Base-by-base conservation (phyloP, 2,329 filamentous ascomycete species). In the Calonectria honghensis region DNA sequence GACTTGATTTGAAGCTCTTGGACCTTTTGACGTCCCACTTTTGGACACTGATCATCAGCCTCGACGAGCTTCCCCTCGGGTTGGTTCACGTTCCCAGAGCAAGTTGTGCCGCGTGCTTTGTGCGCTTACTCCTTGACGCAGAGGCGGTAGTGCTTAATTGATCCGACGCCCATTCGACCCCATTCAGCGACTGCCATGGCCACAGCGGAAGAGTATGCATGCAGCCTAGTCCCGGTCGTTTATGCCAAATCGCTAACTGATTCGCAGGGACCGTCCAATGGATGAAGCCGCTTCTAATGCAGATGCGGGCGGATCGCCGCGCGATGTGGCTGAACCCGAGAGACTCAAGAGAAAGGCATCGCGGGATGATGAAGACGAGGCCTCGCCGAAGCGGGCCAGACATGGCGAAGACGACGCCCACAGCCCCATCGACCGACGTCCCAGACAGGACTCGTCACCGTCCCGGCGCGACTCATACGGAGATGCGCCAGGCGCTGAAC, bases 281-380 rank as follows among this genome's bases (percentile, higher is more conserved):
- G 75, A 78, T 70, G 76, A 68, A 24, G 35, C 68, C 11, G 48
- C 70, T 37, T 66, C 73, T n/a, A 70, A 73, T 45, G 11, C 45
- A 27, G 70, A 68, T 16, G 64, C 57, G 10, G 70, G 74, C 27
- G 41, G 29, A 51, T n/a, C 72, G 37, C 41, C 68, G 13, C 63
- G 32, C 27, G 67, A 66, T 54, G 24, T 14, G 13, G 13, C 27
- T 4, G 75, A 80, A 6, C 74, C 73, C 0, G 77, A 79, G 10
- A 32, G 29, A 2, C 72, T 80, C 4, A 85, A 85, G 73, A 79
- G 84, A 72, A 85, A 83, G 57, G 81, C 77, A 10, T 81, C 81
- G 14, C 64, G 72, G 3, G 76, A 76, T n/a, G 75, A 76, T 20
- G 73, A 74, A 32, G 70, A 75, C 24, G 78, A 74, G 13, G 75